Evolutionary conservation across 495 filamentous ascomycete species (phyloP).

Genomic region (Clohesyomyces aquaticus): DNA sequence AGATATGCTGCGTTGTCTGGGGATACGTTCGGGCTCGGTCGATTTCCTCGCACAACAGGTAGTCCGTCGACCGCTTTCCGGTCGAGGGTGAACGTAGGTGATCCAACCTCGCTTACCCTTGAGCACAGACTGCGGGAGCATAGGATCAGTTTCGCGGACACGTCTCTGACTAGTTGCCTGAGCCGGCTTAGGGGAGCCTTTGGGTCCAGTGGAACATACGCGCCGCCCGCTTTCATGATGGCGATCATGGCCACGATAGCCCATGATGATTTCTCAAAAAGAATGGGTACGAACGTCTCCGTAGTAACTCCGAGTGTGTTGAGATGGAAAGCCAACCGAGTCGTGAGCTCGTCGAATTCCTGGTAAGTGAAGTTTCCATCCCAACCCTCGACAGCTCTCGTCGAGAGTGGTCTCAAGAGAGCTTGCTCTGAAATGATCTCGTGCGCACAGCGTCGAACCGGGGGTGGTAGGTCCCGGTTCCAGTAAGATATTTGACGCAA

Average conservation of each 20-base stretch:
- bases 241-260: slow-evolving; percentile 53
- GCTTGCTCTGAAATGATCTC: slow-evolving; percentile 52
- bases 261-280: slow-evolving; percentile 54
- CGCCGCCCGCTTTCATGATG: slow-evolving; percentile 54
- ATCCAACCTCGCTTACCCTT: slow-evolving; percentile 20
- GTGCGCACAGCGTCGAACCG: slow-evolving; percentile 51
- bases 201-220: slow-evolving; percentile 52
- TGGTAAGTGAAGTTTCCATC: slow-evolving; percentile 58
- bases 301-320: slow-evolving; percentile 33
- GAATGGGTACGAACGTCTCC: slow-evolving; percentile 47
- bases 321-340: slow-evolving; percentile 49
- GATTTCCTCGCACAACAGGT: slow-evolving; percentile 1
- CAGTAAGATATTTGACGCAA: slow-evolving; percentile 50
- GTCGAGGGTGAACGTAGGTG: slow-evolving; percentile 17
- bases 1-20: slow-evolving; percentile 35
- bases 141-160: slow-evolving; percentile 50
- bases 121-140: slow-evolving; percentile 43
- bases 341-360: slow-evolving; percentile 54
- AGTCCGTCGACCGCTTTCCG: slow-evolving; percentile 8
- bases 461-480: slow-evolving; percentile 51
- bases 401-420: slow-evolving; percentile 44
- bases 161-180: slow-evolving; percentile 43
- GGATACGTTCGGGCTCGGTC: slow-evolving; percentile 23
- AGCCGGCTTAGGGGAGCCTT: slow-evolving; percentile 40
- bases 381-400: slow-evolving; percentile 53